Base-by-base conservation (phyloP, 116 monocot species). In the Posidonia oceanica region DNA sequence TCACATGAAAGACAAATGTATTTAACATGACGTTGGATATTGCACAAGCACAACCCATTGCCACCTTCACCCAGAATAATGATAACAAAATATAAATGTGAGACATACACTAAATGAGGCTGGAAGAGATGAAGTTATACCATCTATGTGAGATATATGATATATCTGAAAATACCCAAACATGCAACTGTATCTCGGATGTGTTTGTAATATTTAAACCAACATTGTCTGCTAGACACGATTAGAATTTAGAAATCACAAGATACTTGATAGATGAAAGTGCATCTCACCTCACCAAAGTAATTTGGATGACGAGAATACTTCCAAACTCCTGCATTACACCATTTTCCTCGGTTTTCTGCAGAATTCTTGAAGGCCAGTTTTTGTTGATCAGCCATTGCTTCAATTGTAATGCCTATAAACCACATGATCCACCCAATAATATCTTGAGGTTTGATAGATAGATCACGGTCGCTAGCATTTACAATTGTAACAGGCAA, bases 291-390 rank as follows among this genome's bases (percentile, higher is more conserved):
- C 80, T 94, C 94, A 3, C 94, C 94, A 76, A 94, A 94, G 74
- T 94, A 94, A 76, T 94, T 94, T 57, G 94, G 94, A 82, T 94
- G 94, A 56, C 91, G 90, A 14, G 94, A 82, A 80, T 84, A 90
- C 69, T 86, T 90, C 94, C 94, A 94, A 61, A 94, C n/a, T 21
- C 94, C 94, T 22, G 71, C 68, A 64, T 88, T 70, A 70, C 90
- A 90, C 94, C 94, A 94, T 69, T 84, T 90, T 42, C 88, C 88
- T 53, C 72, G 88, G 66, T 80, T 94, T n/a, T 72, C 72, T 37
- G 80, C 71, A 63, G 79, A 77, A 64, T 91, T 94, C 76, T 94
- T 94, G 79, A 94, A 94, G 4, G 12, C 37, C 10, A 90, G 80
- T 64, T 94, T 94, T 69, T 94, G 94, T 52, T 94, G 91, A 75